Conservation (phyloP, 2,329 filamentous ascomycete species). For the Ramichloridium luteum region DNA sequence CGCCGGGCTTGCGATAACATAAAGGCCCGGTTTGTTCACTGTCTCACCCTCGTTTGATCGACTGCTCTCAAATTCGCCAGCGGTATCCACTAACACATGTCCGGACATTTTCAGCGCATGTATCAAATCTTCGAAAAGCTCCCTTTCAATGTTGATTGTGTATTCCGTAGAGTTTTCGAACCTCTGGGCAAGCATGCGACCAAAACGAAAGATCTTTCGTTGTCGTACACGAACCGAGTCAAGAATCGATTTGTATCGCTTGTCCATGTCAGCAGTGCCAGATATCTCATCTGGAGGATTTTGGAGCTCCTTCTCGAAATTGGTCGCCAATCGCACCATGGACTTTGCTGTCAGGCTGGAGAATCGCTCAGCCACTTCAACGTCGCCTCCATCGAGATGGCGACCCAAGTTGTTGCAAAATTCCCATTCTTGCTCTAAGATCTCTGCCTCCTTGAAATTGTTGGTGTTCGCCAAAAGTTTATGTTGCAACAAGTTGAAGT, state of each 20-base stretch:
- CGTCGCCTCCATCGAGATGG: conserved; percentile 82
- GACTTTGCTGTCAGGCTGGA: conserved; percentile 88
- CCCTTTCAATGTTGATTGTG: conserved; percentile 62
- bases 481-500: conserved; percentile 98
- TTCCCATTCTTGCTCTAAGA: conserved; percentile 94
- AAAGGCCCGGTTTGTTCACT: conserved; percentile 31
- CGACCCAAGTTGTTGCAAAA: conserved; percentile 90
- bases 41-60: background rate
- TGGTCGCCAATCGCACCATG: conserved; percentile 71
- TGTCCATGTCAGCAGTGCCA: conserved; percentile 67
- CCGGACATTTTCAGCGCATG: conserved; percentile 69
- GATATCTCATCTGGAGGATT: conserved; percentile 72
- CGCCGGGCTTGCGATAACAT: conserved; percentile 73
- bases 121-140: conserved; percentile 62
- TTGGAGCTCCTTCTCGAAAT: conserved; percentile 85
- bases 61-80: conserved; percentile 45
- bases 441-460: conserved; percentile 96
- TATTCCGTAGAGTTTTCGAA: conserved; percentile 97
- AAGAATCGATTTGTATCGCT: conserved; percentile 86
- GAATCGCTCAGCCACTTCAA: conserved; percentile 96
- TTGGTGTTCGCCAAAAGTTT: conserved; percentile 96
- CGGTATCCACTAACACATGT: conserved; percentile 73
- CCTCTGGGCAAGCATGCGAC: conserved; percentile 74
- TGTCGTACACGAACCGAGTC: conserved; percentile 94
- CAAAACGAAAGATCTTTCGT: conserved; percentile 92